Evolutionary conservation across 225 moss, liverwort and hornwort genomes (phyloP), one percentile per base, ranked within the genome.

Genomic region (Sphagnum contortum): DNA sequence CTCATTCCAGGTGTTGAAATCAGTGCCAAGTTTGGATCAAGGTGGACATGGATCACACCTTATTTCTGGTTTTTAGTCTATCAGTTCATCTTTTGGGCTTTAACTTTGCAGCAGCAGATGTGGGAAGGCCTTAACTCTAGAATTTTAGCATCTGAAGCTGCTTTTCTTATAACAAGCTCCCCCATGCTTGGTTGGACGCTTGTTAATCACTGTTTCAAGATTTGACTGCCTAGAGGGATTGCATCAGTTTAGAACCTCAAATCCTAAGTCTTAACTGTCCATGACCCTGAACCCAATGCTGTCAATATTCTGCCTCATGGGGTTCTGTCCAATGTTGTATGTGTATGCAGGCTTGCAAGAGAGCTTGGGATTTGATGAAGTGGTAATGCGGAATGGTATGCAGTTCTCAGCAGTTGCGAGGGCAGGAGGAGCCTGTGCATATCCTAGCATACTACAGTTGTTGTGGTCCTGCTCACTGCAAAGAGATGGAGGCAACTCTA

Each of bases 1-100:
- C 65, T 96, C 54, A 88, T 96, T 70, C 95, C 95, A 2, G 95
- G 92, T 4, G 83, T 92, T 61, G 95, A 96, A 73, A 96, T 96
- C 47, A 96, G 95, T 73, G 92, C 84, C 60, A 90, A 88, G 65
- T 81, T 87, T 79, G 74, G 86, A 67, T 83, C 80, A 62, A 96
- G 88, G 95, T 91, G 29, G 29, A 29, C 29, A 29, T 29, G 58
- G 9, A 62, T 11, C 45, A 64, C 50, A 52, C 52, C 6, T 52
- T 52, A 9, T 6, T 52, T 52, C 52, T 52, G 52, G 52, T 61
- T 61, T 61, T 47, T 57, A 14, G 3, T 57, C 3, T 14, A 57
- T 59, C 14, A 9, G 13, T 4, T 59, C 14, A 4, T 59, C 9
- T 59, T 9, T 59, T 12, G 13, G 12, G 13, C 3, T 29, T 5